Evolutionary conservation across 305 asterid species (phyloP).

Genomic region (Plantago lanceolata): DNA sequence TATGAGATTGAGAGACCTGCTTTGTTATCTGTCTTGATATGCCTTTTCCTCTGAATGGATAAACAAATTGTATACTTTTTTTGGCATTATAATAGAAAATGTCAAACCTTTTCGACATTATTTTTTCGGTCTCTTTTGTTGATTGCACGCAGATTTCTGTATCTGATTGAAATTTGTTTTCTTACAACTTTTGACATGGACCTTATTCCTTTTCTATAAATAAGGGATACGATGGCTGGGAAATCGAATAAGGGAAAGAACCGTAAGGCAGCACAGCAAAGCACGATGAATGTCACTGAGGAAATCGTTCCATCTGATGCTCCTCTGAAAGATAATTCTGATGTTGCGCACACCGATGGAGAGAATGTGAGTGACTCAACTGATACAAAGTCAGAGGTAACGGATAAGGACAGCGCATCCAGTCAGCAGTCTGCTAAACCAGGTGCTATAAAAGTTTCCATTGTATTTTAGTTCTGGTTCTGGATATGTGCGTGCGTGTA

Average conservation of each 20-base stretch:
- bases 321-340: slow-evolving; percentile 22
- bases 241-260: slow-evolving; percentile 59
- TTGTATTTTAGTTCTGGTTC: slow-evolving; percentile 1
- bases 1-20: too few relatives aligned
- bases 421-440: slow-evolving; percentile 28
- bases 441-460: slow-evolving; percentile 21
- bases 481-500: not conserved
- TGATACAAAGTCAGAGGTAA: slow-evolving; percentile 25
- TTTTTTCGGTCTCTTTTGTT: not conserved
- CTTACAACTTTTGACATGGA: not conserved
- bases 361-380: slow-evolving; percentile 20
- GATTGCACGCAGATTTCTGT: not conserved
- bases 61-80: too few relatives aligned
- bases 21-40: too few relatives aligned
- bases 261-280: slow-evolving; percentile 44
- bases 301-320: slow-evolving; percentile 22
- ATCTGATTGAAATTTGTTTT: not conserved
- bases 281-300: slow-evolving; percentile 34
- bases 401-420: slow-evolving; percentile 25
- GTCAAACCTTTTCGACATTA: too few relatives aligned
- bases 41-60: too few relatives aligned
- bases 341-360: slow-evolving; percentile 25
- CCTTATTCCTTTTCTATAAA: not conserved
- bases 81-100: too few relatives aligned
- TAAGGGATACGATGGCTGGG: slow-evolving; percentile 60